These are phyloP conservation scores for Fagopyrum tataricum DNA, from an alignment of 148 eudicot species.

Conservation along the genomic window DNA sequence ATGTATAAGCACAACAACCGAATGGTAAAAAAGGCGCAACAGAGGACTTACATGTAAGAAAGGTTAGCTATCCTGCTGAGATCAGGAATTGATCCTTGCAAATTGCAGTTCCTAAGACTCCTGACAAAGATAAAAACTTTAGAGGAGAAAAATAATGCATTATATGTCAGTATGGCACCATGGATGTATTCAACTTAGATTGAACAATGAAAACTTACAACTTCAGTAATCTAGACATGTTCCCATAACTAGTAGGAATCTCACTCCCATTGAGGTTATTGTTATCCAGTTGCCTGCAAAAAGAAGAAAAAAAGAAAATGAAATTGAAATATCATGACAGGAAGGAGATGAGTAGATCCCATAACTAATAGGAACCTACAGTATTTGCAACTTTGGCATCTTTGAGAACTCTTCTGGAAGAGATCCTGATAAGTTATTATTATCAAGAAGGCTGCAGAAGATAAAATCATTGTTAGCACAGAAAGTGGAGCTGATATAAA, in stretches of 20 bases:
- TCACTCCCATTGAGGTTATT: slow-evolving; percentile 33
- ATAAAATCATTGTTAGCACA: not conserved
- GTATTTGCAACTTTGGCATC: slow-evolving; percentile 41
- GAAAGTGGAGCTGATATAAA: not conserved
- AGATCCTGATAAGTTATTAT: slow-evolving; percentile 66
- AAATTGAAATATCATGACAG: too few species aligned
- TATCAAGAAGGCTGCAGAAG: slow-evolving; percentile 66
- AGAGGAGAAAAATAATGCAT: not conserved
- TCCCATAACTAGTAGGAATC: slow-evolving; percentile 47
- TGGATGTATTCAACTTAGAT: too few species aligned
- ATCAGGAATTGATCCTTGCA: slow-evolving; percentile 68
- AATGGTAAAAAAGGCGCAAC: not conserved
- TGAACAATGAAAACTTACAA: slow-evolving; percentile 27
- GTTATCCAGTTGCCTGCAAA: slow-evolving; percentile 59
- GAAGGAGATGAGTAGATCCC: too few species aligned
- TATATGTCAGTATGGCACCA: too few species aligned
- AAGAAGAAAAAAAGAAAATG: not conserved
- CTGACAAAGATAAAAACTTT: slow-evolving; percentile 23
- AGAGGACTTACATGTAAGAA: slow-evolving; percentile 51
- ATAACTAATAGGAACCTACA: slow-evolving; percentile 35
- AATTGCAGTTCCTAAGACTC: slow-evolving; percentile 80
- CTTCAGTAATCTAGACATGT: slow-evolving; percentile 30
- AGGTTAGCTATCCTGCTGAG: slow-evolving; percentile 50
- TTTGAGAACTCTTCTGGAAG: slow-evolving; percentile 60
- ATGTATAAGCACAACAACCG: not conserved